phyloP scores from a whole-genome alignment of 2,329 filamentous ascomycete genomes.

The Neopestalotiopsis sp. region DNA sequence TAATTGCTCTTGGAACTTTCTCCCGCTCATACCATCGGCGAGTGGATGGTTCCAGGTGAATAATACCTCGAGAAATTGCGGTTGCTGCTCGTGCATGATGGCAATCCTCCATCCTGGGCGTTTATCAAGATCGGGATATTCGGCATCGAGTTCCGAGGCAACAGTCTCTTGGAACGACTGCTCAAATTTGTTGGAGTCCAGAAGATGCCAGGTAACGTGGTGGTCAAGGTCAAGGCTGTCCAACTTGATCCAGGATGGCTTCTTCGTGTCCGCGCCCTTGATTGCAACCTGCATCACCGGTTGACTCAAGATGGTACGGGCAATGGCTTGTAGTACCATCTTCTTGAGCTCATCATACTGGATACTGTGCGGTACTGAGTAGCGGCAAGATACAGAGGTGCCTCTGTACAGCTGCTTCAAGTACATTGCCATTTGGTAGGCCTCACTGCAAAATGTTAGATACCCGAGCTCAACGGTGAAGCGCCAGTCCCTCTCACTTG shows the following conservation, averaged over 20 bases:
- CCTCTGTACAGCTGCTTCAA: no score
- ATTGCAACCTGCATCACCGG: slow-evolving; percentile 1
- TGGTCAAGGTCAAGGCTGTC: background rate
- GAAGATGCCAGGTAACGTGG: background rate
- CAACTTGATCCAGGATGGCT: slow-evolving; percentile 1
- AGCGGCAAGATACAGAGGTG: no score
- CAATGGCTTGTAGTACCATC: background rate
- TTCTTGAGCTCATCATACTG: background rate
- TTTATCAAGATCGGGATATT: background rate
- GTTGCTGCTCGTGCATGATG: no score
- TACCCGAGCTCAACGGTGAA: no score
- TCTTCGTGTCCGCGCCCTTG: background rate
- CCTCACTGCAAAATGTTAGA: no score
- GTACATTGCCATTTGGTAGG: no score
- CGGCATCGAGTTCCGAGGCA: background rate
- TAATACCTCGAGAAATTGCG: no score
- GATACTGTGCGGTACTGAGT: no score
- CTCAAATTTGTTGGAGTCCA: background rate
- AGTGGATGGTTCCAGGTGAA: no score
- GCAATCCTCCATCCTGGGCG: background rate
- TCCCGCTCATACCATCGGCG: no score
- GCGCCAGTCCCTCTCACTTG: no score
- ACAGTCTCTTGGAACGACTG: background rate
- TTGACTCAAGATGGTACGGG: background rate
- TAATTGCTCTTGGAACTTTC: no score